Conservation (phyloP, 805 yeast genomes). For the Lachancea quebecensis region DNA sequence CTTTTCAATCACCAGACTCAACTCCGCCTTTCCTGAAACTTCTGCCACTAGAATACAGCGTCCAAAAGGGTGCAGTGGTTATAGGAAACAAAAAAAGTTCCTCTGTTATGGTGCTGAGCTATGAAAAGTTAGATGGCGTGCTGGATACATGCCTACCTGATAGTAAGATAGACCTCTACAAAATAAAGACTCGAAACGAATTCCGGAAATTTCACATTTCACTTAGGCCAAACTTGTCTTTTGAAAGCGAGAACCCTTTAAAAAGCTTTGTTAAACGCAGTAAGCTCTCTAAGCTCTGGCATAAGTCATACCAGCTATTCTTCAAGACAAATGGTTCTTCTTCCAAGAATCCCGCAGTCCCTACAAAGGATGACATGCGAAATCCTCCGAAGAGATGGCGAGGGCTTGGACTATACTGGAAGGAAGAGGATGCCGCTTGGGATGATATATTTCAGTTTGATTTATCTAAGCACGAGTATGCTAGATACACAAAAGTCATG, state of each 20-base stretch:
- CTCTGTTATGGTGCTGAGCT: slow-evolving; percentile 59
- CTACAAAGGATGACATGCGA: slow-evolving; percentile 1
- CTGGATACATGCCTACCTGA: slow-evolving; percentile 49
- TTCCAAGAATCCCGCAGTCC: not conserved
- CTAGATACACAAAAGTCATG: slow-evolving; percentile 62
- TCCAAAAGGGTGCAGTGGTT: slow-evolving; percentile 65
- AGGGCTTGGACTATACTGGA: slow-evolving; percentile 56
- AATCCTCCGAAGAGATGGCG: slow-evolving; percentile 48
- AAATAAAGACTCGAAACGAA: slow-evolving; percentile 38
- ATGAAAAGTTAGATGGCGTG: slow-evolving; percentile 44
- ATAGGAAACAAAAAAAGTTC: slow-evolving; percentile 78
- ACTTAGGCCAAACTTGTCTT: slow-evolving; percentile 66
- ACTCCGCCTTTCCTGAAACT: slow-evolving; percentile 25
- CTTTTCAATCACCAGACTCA: slow-evolving; percentile 6
- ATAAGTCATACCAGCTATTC: not conserved
- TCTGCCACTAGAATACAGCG: slow-evolving; percentile 57
- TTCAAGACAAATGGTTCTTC: not conserved
- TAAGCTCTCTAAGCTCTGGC: slow-evolving; percentile 1
- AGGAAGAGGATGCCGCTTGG: slow-evolving; percentile 27
- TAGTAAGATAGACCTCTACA: slow-evolving; percentile 50
- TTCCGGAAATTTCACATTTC: slow-evolving; percentile 50
- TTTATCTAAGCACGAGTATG: slow-evolving; percentile 59
- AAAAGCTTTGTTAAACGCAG: slow-evolving; percentile 10
- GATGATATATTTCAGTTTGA: slow-evolving; percentile 27
- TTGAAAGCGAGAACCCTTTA: slow-evolving; percentile 33